phyloP scores from a whole-genome alignment of 306 rosid species.

The Dalbergia cultrata region DNA sequence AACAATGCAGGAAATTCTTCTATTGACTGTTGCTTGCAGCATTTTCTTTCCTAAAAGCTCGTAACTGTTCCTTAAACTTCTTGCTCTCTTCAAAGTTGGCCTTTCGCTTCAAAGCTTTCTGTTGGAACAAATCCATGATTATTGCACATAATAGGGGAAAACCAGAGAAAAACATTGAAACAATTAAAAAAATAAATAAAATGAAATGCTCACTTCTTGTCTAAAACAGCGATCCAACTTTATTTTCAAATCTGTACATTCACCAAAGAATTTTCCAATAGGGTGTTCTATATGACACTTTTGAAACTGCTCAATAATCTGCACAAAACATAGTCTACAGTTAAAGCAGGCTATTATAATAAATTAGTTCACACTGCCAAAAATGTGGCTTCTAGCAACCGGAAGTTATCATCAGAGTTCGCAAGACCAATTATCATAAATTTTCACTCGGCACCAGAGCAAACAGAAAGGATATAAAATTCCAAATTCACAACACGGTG shows the following conservation, averaged over 20 bases:
- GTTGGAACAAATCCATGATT: slow-evolving; percentile 32
- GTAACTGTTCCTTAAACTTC: slow-evolving; percentile 74
- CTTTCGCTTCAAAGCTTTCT: slow-evolving; percentile 97
- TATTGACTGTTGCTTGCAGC: slow-evolving; percentile 57
- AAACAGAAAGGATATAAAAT: slow-evolving; percentile 23
- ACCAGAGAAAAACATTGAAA: slow-evolving; percentile 2
- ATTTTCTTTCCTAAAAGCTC: slow-evolving; percentile 74
- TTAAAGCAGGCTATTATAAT: background rate
- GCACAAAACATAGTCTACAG: slow-evolving; percentile 35
- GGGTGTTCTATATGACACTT: slow-evolving; percentile 90
- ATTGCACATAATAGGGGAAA: background rate
- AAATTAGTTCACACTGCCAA: background rate
- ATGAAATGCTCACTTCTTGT: slow-evolving; percentile 70
- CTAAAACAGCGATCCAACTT: slow-evolving; percentile 94
- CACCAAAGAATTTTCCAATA: slow-evolving; percentile 76
- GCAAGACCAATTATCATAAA: slow-evolving; percentile 26
- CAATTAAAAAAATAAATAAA: background rate
- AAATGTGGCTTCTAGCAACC: background rate
- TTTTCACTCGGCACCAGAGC: slow-evolving; percentile 24
- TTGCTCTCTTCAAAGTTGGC: slow-evolving; percentile 94
- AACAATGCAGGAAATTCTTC: slow-evolving; percentile 40
- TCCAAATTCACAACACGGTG: background rate
- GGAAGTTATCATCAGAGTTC: background rate
- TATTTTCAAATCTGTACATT: slow-evolving; percentile 90
- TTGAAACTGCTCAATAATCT: slow-evolving; percentile 86